Percentiles rank a stretch among this genome's conserved stretches.
These are phyloP conservation scores for Hymenoscyphus occultus DNA, from an alignment of 2,329 filamentous ascomycete species.

Conservation along the genomic window DNA sequence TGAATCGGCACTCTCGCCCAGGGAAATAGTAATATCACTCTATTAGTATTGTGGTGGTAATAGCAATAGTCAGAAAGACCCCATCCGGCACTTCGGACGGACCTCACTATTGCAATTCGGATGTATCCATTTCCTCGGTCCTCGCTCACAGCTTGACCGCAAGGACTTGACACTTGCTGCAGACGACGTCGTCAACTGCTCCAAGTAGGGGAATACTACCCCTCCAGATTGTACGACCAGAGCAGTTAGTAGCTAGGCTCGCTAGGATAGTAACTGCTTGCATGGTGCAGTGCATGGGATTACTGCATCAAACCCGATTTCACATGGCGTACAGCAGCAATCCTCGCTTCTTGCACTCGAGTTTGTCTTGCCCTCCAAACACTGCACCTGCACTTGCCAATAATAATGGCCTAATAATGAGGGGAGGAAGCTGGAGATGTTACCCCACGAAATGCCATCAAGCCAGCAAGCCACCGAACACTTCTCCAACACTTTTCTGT, in stretches of 20 bases:
- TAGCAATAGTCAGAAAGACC: background rate
- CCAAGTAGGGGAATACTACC: background rate
- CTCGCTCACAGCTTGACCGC: background rate
- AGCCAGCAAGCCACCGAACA: background rate
- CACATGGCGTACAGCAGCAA: slow-evolving; percentile 4
- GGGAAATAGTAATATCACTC: background rate
- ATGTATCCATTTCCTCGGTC: background rate
- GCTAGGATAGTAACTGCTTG: background rate
- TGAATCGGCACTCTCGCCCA: background rate
- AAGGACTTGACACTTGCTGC: background rate
- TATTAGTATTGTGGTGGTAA: too few species aligned
- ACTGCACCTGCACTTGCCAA: background rate
- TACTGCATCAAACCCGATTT: slow-evolving; percentile 9
- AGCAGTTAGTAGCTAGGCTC: background rate
- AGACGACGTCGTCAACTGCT: background rate
- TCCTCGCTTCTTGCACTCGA: background rate
- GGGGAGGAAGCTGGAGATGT: background rate
- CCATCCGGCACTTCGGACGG: background rate
- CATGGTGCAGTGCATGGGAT: slow-evolving; percentile 6
- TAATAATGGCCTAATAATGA: background rate
- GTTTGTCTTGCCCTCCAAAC: background rate
- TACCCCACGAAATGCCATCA: slow-evolving; percentile 4
- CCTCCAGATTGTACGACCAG: background rate
- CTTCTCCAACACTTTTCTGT: background rate
- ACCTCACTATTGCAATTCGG: background rate